phyloP scores from a whole-genome alignment of 352 stramenopile species.

The Pythium vanterpoolii region DNA sequence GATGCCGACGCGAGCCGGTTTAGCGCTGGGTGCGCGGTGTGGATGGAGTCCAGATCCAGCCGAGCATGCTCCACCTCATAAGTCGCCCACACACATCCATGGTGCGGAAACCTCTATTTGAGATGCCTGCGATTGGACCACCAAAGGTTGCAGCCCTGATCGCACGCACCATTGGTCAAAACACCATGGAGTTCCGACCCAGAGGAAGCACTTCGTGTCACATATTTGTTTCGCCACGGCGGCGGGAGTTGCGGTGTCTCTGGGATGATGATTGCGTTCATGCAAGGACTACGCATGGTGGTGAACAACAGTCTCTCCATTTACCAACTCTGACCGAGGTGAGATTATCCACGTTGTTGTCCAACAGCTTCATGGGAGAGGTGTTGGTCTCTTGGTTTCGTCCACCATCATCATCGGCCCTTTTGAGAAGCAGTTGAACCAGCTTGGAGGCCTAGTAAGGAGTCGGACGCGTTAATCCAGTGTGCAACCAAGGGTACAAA shows the following conservation, averaged over 20 bases:
- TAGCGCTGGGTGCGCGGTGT: too few species aligned
- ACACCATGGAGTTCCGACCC: constrained; percentile 7
- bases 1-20: background rate
- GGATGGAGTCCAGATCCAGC: too few species aligned
- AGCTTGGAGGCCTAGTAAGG: constrained; percentile 5
- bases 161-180: constrained; percentile 10
- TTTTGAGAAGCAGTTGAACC: background rate
- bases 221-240: constrained; percentile 3
- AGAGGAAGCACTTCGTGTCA: constrained; percentile 19
- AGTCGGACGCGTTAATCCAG: background rate
- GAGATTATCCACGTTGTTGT: background rate
- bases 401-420: background rate
- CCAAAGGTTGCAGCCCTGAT: constrained; percentile 9
- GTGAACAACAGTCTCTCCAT: background rate
- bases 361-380: background rate
- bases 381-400: background rate
- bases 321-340: background rate
- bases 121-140: constrained; percentile 8
- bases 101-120: background rate
- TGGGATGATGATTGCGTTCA: background rate
- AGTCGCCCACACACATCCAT: background rate
- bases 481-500: constrained; percentile 6
- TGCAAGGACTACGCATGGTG: background rate
- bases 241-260: background rate
- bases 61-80: too few species aligned